Evolutionary conservation across 306 rosid species (phyloP).

Genomic region (Acacia acuminata): DNA sequence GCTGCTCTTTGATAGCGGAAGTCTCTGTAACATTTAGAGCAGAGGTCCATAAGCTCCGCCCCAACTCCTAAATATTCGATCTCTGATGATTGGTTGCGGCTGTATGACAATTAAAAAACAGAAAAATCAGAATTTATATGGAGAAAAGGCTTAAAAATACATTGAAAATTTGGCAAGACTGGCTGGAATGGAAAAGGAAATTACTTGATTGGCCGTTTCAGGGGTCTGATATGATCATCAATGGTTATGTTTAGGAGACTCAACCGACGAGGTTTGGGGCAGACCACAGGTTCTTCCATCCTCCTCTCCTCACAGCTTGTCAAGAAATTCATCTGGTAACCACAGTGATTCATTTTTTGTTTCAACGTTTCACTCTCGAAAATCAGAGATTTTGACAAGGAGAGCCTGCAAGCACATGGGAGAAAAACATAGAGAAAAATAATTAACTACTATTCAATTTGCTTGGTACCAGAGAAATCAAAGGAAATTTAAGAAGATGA

Average conservation of each 20-base stretch:
- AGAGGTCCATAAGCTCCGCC: conserved; percentile 69
- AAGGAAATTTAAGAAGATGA: neutral
- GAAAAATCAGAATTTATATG: conserved; percentile 9
- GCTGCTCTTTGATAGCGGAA: conserved; percentile 25
- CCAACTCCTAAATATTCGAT: conserved; percentile 60
- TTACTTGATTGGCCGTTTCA: conserved; percentile 52
- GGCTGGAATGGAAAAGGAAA: neutral
- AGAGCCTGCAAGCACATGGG: conserved; percentile 40
- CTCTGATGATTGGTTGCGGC: conserved; percentile 49
- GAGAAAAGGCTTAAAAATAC: neutral
- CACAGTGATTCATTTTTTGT: conserved; percentile 55
- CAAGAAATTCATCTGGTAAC: conserved; percentile 57
- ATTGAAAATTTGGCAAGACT: neutral
- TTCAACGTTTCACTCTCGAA: conserved; percentile 7
- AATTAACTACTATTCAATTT: too few species aligned
- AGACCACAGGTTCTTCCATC: conserved; percentile 68
- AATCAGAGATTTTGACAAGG: conserved; percentile 39
- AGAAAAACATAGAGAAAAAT: neutral
- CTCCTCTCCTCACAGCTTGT: conserved; percentile 61
- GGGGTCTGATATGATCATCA: conserved; percentile 50
- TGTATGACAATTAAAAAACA: neutral
- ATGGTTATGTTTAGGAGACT: conserved; percentile 36
- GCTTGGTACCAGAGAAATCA: neutral
- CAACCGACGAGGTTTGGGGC: conserved; percentile 88
- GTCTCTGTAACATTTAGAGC: conserved; percentile 62